A percentile compares a stretch with the other conserved stretches of the same genome.
Conservation (phyloP, 257 asterid genomes). For the Anisodus acutangulus region DNA sequence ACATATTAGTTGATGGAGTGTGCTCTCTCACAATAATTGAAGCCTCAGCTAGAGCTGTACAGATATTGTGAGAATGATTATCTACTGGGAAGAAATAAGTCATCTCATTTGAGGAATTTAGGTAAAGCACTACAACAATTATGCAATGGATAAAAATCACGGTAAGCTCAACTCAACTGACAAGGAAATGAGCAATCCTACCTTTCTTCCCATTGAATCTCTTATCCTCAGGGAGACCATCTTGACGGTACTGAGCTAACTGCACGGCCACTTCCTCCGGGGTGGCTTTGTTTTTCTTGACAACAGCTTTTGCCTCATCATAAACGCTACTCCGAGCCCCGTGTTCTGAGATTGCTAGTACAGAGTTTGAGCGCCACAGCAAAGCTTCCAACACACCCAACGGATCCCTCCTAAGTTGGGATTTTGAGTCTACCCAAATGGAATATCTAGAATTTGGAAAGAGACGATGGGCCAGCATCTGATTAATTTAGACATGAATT, state of each 20-base stretch:
- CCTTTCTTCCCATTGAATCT: slow-evolving; percentile 97
- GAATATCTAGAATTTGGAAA: slow-evolving; percentile 91
- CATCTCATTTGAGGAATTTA: not conserved
- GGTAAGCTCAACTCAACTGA: slow-evolving; percentile 2
- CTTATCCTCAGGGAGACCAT: slow-evolving; percentile 93
- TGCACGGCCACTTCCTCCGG: slow-evolving; percentile 96
- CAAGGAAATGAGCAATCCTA: slow-evolving; percentile 36
- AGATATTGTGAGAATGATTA: not conserved
- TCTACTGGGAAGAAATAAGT: not conserved
- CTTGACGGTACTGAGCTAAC: slow-evolving; percentile 75
- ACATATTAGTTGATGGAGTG: slow-evolving; percentile 64
- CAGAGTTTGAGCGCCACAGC: slow-evolving; percentile 83
- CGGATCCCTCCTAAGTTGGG: slow-evolving; percentile 96
- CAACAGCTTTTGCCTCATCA: slow-evolving; percentile 98
- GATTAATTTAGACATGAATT: slow-evolving; percentile 41
- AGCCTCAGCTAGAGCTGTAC: slow-evolving; percentile 96
- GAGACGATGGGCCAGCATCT: slow-evolving; percentile 98
- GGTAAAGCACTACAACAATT: not conserved
- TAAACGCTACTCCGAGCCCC: slow-evolving; percentile 98
- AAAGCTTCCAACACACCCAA: slow-evolving; percentile 88
- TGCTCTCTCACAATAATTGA: slow-evolving; percentile 97
- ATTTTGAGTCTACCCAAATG: slow-evolving; percentile 97
- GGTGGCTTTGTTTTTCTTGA: slow-evolving; percentile 89
- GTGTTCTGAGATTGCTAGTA: slow-evolving; percentile 96
- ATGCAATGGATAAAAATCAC: not conserved